Evolutionary conservation across 2,329 filamentous ascomycete species (phyloP).

Genomic region (Simplicillium sp.): DNA sequence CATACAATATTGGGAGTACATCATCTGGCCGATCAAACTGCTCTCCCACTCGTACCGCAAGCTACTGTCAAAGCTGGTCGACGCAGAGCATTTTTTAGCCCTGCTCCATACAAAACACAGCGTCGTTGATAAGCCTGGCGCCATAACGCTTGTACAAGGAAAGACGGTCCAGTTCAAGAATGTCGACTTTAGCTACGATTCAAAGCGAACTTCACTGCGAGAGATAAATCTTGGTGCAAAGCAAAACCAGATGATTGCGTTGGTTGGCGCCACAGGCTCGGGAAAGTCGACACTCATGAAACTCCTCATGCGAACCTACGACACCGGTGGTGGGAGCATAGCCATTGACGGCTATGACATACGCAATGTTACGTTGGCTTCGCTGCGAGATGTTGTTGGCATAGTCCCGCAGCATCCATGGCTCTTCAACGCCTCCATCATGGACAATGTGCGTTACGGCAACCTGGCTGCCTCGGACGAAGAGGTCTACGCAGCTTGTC

Average conservation of each 20-base stretch:
- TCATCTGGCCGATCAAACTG: slow-evolving; percentile 25
- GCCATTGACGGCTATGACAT: slow-evolving; percentile 36
- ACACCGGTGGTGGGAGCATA: slow-evolving; percentile 33
- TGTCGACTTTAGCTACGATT: slow-evolving; percentile 33
- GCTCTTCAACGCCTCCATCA: slow-evolving; percentile 43
- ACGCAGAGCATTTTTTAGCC: slow-evolving; percentile 34
- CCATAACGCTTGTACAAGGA: slow-evolving; percentile 14
- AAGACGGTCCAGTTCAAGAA: slow-evolving; percentile 31
- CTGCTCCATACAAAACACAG: slow-evolving; percentile 19
- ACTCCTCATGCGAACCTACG: slow-evolving; percentile 42
- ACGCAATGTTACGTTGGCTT: slow-evolving; percentile 27
- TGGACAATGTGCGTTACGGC: slow-evolving; percentile 46
- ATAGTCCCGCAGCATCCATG: slow-evolving; percentile 35
- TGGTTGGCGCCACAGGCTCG: slow-evolving; percentile 35
- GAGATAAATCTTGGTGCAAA: slow-evolving; percentile 30
- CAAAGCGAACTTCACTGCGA: slow-evolving; percentile 24
- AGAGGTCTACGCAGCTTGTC: slow-evolving; percentile 40
- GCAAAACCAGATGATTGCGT: slow-evolving; percentile 34
- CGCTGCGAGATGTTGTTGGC: slow-evolving; percentile 30
- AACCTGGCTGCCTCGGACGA: slow-evolving; percentile 36
- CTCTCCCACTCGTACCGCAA: slow-evolving; percentile 28
- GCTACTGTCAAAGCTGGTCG: slow-evolving; percentile 35
- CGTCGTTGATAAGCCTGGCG: slow-evolving; percentile 30
- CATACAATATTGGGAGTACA: slow-evolving; percentile 45
- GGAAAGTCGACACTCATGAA: slow-evolving; percentile 40